phyloP scores from a whole-genome alignment of 371 early-diverging fungal species.

The Nematocida displodere region DNA sequence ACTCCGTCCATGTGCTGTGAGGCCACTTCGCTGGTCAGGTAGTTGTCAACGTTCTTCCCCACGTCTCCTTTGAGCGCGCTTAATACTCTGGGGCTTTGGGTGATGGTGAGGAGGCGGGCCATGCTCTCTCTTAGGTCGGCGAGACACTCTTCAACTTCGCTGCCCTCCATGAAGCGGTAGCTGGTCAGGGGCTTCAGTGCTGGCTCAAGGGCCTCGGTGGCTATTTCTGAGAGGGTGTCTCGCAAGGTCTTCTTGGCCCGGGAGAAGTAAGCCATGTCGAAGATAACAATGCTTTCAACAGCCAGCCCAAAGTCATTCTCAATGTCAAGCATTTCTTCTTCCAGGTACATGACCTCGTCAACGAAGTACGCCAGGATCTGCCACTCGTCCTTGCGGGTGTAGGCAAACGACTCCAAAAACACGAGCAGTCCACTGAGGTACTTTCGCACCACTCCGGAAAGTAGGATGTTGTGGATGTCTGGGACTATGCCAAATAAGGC shows the following conservation, averaged over 20 bases:
- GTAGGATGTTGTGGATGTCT: background rate
- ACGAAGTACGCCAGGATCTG: slow-evolving; percentile 34
- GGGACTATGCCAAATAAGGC: slow-evolving; percentile 18
- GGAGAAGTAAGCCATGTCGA: slow-evolving; percentile 10
- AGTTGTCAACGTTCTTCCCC: background rate
- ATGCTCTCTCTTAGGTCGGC: too few species aligned
- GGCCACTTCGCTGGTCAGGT: background rate
- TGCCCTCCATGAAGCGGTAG: slow-evolving; percentile 29
- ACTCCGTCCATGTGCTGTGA: background rate
- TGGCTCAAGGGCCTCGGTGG: slow-evolving; percentile 11
- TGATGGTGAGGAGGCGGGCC: too few species aligned
- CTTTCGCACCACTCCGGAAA: background rate
- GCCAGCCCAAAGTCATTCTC: slow-evolving; percentile 37
- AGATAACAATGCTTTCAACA: slow-evolving; percentile 13
- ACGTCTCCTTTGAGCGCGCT: background rate
- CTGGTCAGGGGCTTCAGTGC: background rate
- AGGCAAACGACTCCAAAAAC: slow-evolving; percentile 25
- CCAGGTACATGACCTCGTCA: slow-evolving; percentile 29
- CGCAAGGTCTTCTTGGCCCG: slow-evolving; percentile 3
- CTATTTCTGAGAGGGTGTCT: background rate
- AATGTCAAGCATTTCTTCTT: slow-evolving; percentile 44
- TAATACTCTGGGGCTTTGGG: background rate
- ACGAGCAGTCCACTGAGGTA: slow-evolving; percentile 5
- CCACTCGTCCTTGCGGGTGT: slow-evolving; percentile 24
- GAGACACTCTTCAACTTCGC: slow-evolving; percentile 19